Conservation (phyloP, 2,329 filamentous ascomycete genomes). For the Cladophialophora psammophila region DNA sequence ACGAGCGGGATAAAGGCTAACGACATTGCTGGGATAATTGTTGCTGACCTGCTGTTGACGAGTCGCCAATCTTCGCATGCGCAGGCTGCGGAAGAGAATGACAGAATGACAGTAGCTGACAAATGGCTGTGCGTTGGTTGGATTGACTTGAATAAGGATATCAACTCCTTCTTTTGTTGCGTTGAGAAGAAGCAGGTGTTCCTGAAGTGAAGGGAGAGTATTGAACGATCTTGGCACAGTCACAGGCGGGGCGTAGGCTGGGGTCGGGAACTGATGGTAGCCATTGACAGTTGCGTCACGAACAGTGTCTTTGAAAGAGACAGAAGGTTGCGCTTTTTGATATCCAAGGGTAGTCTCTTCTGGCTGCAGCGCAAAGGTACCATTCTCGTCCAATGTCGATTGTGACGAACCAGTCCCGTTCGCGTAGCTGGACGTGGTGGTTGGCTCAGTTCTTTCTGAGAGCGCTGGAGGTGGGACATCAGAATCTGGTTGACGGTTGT, state of each 20-base stretch:
- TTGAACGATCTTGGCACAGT: constrained; percentile 24
- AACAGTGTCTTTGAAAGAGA: not conserved
- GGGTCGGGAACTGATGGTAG: constrained; percentile 14
- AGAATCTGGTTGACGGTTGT: not conserved
- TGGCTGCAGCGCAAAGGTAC: not conserved
- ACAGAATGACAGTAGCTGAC: constrained; percentile 34
- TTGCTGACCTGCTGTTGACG: constrained; percentile 23
- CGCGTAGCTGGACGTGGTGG: not conserved
- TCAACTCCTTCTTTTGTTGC: constrained; percentile 36
- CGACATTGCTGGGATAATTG: constrained; percentile 26
- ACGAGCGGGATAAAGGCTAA: constrained; percentile 37
- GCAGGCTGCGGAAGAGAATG: constrained; percentile 37
- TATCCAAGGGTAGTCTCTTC: not conserved
- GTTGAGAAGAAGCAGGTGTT: constrained; percentile 37
- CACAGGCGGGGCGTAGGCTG: constrained; percentile 2
- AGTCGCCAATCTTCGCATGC: constrained; percentile 32
- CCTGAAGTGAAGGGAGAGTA: constrained; percentile 29
- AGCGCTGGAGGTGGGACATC: not conserved
- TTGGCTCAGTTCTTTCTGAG: constrained; percentile 2
- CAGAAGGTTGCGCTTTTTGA: not conserved
- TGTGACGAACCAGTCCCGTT: constrained; percentile 22
- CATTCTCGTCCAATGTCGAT: constrained; percentile 13
- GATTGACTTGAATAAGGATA: constrained; percentile 34
- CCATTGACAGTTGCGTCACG: constrained; percentile 20
- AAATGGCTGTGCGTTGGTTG: constrained; percentile 31